Evolutionary conservation across 148 eudicot genomes (phyloP).

Genomic region (Talinum fruticosum): DNA sequence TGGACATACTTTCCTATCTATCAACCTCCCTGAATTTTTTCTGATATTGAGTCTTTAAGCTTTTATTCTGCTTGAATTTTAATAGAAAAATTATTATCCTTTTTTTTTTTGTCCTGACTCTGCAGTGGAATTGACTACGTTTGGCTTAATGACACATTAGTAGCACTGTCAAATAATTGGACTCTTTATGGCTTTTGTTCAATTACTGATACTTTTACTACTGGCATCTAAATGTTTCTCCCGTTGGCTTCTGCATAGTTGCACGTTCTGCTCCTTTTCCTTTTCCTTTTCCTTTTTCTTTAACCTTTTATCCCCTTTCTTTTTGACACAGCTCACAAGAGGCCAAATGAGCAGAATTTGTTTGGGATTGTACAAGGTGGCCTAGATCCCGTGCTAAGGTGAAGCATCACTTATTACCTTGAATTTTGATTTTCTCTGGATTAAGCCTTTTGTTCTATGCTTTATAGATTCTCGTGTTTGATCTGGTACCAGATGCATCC

Average conservation of each 20-base stretch:
- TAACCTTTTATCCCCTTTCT: slow-evolving; percentile 9
- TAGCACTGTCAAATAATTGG: neutral
- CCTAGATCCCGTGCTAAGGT: slow-evolving; percentile 80
- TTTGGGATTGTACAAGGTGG: slow-evolving; percentile 96
- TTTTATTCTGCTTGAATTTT: neutral
- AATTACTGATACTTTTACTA: neutral
- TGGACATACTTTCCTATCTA: neutral
- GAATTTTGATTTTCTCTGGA: neutral
- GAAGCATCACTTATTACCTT: neutral
- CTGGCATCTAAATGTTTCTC: neutral
- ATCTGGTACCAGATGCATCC: neutral
- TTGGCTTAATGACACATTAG: neutral
- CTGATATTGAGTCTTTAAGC: neutral
- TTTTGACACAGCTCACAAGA: slow-evolving; percentile 63
- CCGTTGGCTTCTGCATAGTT: too few species aligned
- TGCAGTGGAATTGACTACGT: neutral
- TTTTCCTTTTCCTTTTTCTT: neutral
- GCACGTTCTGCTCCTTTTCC: too few species aligned
- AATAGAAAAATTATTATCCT: neutral
- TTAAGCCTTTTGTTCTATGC: neutral
- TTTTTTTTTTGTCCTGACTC: neutral
- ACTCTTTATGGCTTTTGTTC: neutral
- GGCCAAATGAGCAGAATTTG: slow-evolving; percentile 78
- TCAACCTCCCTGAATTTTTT: neutral
- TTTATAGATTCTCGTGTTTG: neutral